A percentile compares a stretch with the other conserved stretches of the same genome.
Evolutionary conservation across 1,139 yeast species (phyloP).

Genomic region (Scheffersomyces segobiensis): DNA sequence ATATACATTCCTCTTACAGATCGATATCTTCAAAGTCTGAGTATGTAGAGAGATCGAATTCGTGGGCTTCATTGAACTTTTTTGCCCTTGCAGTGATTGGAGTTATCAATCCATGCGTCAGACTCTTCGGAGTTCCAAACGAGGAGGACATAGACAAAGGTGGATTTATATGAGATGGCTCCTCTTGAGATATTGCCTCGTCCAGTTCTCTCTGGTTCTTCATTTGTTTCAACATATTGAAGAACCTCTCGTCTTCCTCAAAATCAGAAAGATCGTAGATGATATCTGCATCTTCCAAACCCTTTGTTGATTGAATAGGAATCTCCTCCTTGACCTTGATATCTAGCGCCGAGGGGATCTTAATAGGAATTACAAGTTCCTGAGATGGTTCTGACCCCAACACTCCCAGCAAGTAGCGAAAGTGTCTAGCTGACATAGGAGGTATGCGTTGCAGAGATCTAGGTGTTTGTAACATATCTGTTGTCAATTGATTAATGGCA

Average conservation of each 20-base stretch:
- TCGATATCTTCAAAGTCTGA: conserved; percentile 20
- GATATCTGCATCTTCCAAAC: conserved; percentile 11
- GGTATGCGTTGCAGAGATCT: background rate
- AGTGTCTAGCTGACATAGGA: background rate
- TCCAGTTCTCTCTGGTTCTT: background rate
- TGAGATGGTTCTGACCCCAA: background rate
- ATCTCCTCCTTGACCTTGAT: background rate
- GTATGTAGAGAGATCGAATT: conserved; percentile 16
- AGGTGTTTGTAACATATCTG: background rate
- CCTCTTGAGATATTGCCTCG: background rate
- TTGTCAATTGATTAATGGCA: background rate
- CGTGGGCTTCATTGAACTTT: conserved; percentile 9
- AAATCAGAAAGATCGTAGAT: conserved; percentile 28
- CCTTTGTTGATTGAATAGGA: conserved; percentile 1
- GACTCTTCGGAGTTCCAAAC: background rate
- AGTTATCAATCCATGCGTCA: background rate
- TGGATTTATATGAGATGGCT: background rate
- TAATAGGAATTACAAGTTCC: background rate
- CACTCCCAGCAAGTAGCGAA: background rate
- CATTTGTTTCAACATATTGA: conserved; percentile 13
- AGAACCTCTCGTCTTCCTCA: conserved; percentile 25
- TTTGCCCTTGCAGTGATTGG: conserved; percentile 1
- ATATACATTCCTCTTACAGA: background rate
- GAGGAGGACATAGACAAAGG: background rate
- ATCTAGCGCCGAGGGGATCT: background rate